Conservation (phyloP, 169 alveolate species). For the Plasmodium chabaudi region DNA sequence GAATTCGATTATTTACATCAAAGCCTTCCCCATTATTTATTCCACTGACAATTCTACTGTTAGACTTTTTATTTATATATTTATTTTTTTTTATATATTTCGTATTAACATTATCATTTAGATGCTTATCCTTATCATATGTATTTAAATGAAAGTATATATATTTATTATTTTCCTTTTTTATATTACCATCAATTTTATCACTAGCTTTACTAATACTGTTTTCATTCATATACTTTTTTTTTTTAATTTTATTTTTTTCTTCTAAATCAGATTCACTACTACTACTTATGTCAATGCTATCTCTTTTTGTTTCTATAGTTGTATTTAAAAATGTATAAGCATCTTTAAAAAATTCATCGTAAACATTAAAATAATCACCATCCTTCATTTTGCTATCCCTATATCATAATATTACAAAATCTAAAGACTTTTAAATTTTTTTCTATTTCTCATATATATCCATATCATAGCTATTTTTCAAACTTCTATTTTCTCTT, state of each 20-base stretch:
- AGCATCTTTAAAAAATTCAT: constrained; percentile 73
- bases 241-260: background rate
- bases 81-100: background rate
- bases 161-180: constrained; percentile 5
- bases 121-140: constrained; percentile 1
- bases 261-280: constrained; percentile 12
- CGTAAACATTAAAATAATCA: constrained; percentile 29
- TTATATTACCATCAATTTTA: background rate
- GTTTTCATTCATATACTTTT: background rate
- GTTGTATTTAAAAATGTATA: constrained; percentile 47
- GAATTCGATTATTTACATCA: background rate
- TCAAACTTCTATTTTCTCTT: no score
- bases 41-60: background rate
- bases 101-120: background rate
- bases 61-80: no score
- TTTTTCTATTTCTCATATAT: no score
- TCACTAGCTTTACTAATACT: background rate
- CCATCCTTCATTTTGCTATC: constrained; percentile 27
- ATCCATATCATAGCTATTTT: no score
- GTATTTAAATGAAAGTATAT: constrained; percentile 8
- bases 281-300: constrained; percentile 17
- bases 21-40: background rate
- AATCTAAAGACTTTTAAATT: background rate
- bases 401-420: background rate
- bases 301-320: constrained; percentile 46